Conservation (phyloP, 805 yeast species). For the Saturnispora saitoi region DNA sequence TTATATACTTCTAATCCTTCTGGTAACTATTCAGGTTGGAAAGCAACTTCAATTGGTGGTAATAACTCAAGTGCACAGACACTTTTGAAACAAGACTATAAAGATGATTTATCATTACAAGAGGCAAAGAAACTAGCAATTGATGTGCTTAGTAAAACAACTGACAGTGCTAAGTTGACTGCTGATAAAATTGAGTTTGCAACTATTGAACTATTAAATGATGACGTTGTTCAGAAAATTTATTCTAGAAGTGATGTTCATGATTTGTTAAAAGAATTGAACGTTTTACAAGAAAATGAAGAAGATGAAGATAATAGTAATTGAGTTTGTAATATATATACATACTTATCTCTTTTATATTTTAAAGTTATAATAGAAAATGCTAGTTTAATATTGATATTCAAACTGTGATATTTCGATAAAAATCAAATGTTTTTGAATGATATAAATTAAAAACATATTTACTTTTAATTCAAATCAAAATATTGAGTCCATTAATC, state of each 20-base stretch:
- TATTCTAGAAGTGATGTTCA: conserved; percentile 80
- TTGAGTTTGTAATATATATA: background rate
- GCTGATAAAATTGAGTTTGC: conserved; percentile 92
- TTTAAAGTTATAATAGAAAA: background rate
- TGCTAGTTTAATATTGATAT: background rate
- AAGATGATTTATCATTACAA: conserved; percentile 60
- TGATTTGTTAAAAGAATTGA: conserved; percentile 58
- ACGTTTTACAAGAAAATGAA: conserved; percentile 41
- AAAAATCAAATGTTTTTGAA: too few species aligned
- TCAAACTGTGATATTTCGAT: too few species aligned
- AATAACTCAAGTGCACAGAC: conserved; percentile 96
- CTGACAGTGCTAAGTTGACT: conserved; percentile 78
- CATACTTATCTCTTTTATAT: too few species aligned
- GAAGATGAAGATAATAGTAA: conserved; percentile 31
- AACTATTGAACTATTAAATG: conserved; percentile 49
- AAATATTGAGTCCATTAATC: too few species aligned
- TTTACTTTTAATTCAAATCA: too few species aligned
- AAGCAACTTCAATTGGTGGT: conserved; percentile 94
- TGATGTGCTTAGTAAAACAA: conserved; percentile 87
- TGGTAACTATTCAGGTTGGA: conserved; percentile 98
- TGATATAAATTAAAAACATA: too few species aligned
- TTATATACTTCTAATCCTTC: conserved; percentile 93
- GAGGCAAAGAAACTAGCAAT: conserved; percentile 85
- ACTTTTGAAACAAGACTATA: conserved; percentile 87
- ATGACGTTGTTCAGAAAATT: conserved; percentile 55